Conservation (phyloP, 345 rosid species). For the Sonneratia alba region DNA sequence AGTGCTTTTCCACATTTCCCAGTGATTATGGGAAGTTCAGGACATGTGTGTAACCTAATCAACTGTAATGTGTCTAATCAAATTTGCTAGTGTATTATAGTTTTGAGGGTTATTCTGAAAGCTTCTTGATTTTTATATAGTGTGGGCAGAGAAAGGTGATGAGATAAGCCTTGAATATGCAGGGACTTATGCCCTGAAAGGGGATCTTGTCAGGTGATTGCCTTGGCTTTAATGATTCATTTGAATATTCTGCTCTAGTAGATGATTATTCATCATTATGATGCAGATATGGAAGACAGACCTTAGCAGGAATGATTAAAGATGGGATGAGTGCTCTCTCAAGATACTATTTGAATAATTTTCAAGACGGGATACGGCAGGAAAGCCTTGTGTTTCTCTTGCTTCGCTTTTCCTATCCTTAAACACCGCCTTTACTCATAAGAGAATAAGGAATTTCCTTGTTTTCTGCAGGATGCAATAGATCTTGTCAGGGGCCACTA, state of each 20-base stretch:
- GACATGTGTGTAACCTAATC: slow-evolving; percentile 38
- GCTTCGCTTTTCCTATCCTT: neutral
- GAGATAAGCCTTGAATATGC: slow-evolving; percentile 92
- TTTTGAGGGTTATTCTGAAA: slow-evolving; percentile 3
- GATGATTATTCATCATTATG: neutral
- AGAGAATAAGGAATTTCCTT: neutral
- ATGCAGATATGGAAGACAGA: slow-evolving; percentile 80
- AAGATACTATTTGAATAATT: slow-evolving; percentile 86
- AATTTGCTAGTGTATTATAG: slow-evolving; percentile 1
- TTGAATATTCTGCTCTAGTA: slow-evolving; percentile 1
- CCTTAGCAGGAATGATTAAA: slow-evolving; percentile 63
- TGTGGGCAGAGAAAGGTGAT: slow-evolving; percentile 99
- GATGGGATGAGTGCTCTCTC: slow-evolving; percentile 92
- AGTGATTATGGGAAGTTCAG: slow-evolving; percentile 66
- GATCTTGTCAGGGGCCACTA: slow-evolving; percentile 92
- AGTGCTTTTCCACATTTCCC: slow-evolving; percentile 49
- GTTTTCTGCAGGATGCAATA: slow-evolving; percentile 65
- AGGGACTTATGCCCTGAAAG: slow-evolving; percentile 91
- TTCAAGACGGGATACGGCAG: slow-evolving; percentile 96
- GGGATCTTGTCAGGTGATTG: slow-evolving; percentile 81
- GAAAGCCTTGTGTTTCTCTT: slow-evolving; percentile 29
- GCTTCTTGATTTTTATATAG: slow-evolving; percentile 24
- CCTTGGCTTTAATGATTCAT: slow-evolving; percentile 1
- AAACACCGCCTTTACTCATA: neutral
- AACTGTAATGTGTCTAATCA: neutral